phyloP scores from a whole-genome alignment of 2,329 filamentous ascomycete species.

The Teratosphaeria gauchensis region DNA sequence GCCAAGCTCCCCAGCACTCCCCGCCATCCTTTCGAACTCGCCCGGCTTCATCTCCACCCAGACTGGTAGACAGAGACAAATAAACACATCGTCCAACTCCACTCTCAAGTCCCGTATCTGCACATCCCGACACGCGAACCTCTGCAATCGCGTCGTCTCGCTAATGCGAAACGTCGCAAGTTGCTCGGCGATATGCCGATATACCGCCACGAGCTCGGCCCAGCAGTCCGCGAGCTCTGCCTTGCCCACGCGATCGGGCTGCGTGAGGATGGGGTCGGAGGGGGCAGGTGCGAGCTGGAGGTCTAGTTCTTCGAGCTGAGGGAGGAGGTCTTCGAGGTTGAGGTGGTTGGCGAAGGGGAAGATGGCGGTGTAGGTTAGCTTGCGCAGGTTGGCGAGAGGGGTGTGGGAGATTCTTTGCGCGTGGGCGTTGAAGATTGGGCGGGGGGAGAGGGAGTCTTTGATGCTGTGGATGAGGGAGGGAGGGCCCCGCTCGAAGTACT shows the following conservation, averaged over 20 bases:
- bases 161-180: slow-evolving; percentile 4
- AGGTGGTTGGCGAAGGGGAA: slow-evolving; percentile 23
- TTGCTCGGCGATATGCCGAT: slow-evolving; percentile 9
- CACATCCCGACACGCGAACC: slow-evolving; percentile 18
- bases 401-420: slow-evolving; percentile 1
- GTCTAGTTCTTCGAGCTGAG: slow-evolving; percentile 20
- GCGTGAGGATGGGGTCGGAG: slow-evolving; percentile 29
- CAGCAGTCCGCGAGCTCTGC: slow-evolving; percentile 34
- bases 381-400: slow-evolving; percentile 1
- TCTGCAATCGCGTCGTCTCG: slow-evolving; percentile 8
- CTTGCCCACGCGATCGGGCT: slow-evolving; percentile 29
- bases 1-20: neutral
- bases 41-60: slow-evolving; percentile 19
- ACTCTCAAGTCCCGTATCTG: slow-evolving; percentile 11
- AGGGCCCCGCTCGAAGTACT: slow-evolving; percentile 57
- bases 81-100: slow-evolving; percentile 20
- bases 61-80: slow-evolving; percentile 17
- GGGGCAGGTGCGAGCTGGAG: slow-evolving; percentile 35
- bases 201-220: slow-evolving; percentile 21
- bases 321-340: slow-evolving; percentile 16
- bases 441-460: slow-evolving; percentile 13
- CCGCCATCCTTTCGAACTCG: slow-evolving; percentile 11
- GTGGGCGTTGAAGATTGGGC: slow-evolving; percentile 2
- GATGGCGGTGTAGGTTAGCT: slow-evolving; percentile 25
- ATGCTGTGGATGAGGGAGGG: slow-evolving; percentile 22